These are phyloP conservation scores for Camellia lanceoleosa DNA, from an alignment of 148 eudicot species.

Conservation along the genomic window DNA sequence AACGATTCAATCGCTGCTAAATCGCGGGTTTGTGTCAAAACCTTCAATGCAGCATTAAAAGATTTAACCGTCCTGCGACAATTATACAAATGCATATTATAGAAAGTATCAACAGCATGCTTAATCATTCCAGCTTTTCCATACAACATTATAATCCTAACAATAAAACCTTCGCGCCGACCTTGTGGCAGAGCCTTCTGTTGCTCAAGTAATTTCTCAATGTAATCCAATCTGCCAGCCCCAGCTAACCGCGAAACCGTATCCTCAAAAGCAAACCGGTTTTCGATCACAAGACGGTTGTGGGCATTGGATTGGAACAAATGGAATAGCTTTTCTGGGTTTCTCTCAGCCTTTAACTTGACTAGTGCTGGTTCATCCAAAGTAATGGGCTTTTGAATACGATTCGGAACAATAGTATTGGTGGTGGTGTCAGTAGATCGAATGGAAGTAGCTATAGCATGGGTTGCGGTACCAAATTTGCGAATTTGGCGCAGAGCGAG, in stretches of 20 bases:
- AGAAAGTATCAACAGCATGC: conserved; percentile 63
- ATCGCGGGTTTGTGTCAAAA: conserved; percentile 52
- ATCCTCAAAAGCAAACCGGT: conserved; percentile 72
- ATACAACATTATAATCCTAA: conserved; percentile 77
- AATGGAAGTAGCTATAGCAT: conserved; percentile 5
- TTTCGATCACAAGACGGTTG: conserved; percentile 61
- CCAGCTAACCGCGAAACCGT: conserved; percentile 70
- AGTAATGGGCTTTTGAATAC: background rate
- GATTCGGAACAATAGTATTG: background rate
- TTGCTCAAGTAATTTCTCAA: conserved; percentile 70
- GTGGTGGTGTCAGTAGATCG: background rate
- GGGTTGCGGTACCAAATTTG: conserved; percentile 27
- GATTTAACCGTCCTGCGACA: conserved; percentile 73
- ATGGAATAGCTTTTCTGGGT: conserved; percentile 65
- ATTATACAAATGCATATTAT: conserved; percentile 64
- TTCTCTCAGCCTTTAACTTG: conserved; percentile 62
- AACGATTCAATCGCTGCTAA: conserved; percentile 42
- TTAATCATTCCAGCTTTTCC: conserved; percentile 75
- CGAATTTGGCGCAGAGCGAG: conserved; percentile 35
- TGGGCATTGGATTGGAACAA: conserved; percentile 65
- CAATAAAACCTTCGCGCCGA: conserved; percentile 74
- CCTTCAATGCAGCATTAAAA: conserved; percentile 70
- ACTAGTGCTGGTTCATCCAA: conserved; percentile 60
- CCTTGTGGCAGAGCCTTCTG: conserved; percentile 79
- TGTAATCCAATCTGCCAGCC: conserved; percentile 53